phyloP scores from a whole-genome alignment of 306 rosid species.

The Pyrus pyrifolia region DNA sequence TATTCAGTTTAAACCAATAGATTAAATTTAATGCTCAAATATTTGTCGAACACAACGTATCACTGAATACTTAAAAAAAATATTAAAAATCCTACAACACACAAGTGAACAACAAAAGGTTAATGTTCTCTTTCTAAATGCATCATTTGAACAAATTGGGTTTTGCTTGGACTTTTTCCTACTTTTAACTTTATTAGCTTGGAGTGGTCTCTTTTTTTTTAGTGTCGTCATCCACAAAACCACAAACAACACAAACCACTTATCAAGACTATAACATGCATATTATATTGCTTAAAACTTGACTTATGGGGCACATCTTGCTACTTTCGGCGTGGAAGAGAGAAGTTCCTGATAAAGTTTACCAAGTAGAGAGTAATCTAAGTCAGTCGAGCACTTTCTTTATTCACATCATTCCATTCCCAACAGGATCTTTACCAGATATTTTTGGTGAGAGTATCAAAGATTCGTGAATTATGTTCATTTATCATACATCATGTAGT shows the following conservation, averaged over 20 bases:
- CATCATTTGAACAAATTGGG: neutral
- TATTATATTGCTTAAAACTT: neutral
- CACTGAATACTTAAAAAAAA: too few species aligned
- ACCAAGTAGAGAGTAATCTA: neutral
- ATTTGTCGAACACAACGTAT: too few species aligned
- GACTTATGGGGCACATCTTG: neutral
- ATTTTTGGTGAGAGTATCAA: too few species aligned
- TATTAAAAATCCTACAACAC: too few species aligned
- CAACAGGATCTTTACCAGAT: too few species aligned
- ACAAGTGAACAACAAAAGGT: neutral
- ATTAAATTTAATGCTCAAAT: too few species aligned
- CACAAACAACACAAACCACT: neutral
- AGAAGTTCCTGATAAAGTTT: neutral
- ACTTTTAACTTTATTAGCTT: neutral
- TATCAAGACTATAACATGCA: neutral
- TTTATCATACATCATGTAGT: too few species aligned
- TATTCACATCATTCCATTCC: too few species aligned
- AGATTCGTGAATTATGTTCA: too few species aligned
- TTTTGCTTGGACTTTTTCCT: neutral
- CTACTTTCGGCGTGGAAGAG: constrained; percentile 10
- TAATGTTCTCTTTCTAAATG: neutral
- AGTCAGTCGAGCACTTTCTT: neutral
- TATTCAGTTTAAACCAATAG: too few species aligned
- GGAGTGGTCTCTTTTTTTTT: neutral
- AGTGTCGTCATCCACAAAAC: neutral